phyloP scores from a whole-genome alignment of 176 grass and related monocot species.

The Triticum dicoccoides region DNA sequence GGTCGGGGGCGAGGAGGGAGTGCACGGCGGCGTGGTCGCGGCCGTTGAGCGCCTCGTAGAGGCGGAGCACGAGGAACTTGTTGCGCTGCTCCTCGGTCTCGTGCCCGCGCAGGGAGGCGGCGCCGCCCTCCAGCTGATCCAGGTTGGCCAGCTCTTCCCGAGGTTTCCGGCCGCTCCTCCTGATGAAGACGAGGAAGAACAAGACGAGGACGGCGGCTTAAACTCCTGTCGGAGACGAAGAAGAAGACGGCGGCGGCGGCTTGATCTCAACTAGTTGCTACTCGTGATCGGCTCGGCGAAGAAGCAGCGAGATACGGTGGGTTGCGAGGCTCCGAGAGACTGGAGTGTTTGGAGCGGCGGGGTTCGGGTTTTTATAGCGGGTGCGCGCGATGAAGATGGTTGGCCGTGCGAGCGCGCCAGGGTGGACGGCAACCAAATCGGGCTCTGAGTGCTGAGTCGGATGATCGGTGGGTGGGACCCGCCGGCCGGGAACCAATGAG shows the following conservation, averaged over 20 bases:
- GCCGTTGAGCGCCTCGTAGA: conserved; percentile 73
- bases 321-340: background rate
- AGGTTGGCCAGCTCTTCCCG: conserved; percentile 32
- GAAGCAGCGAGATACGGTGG: background rate
- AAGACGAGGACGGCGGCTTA: background rate
- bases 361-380: background rate
- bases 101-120: background rate
- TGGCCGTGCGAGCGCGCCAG: too few species aligned
- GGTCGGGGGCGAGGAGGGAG: conserved; percentile 60
- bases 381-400: background rate
- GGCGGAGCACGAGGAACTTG: conserved; percentile 54
- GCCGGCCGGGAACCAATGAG: too few species aligned
- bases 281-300: background rate
- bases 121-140: conserved; percentile 26
- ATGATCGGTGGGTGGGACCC: too few species aligned
- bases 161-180: background rate
- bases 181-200: background rate
- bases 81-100: conserved; percentile 53
- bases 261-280: background rate
- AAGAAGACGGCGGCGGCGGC: background rate
- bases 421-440: too few species aligned
- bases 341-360: background rate
- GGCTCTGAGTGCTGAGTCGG: too few species aligned
- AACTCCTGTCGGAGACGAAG: background rate
- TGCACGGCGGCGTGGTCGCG: conserved; percentile 53